Evolutionary conservation across 2,329 filamentous ascomycete genomes (phyloP), one percentile per base, ranked within the genome.

Genomic region (Calonectria naviculata): DNA sequence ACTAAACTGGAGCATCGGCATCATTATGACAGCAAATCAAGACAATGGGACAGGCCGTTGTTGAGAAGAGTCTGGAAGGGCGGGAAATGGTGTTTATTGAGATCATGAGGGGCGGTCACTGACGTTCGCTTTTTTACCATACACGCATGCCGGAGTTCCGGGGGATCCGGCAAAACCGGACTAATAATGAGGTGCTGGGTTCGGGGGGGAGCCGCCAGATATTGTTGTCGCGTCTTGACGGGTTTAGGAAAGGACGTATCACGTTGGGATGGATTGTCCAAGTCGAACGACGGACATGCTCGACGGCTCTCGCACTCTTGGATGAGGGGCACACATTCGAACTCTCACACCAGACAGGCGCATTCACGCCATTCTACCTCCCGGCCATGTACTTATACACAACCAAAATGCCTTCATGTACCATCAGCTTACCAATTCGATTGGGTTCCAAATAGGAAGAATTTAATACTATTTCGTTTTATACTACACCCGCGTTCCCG

Each of bases 61-160:
- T 65, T 28, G 21, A 34, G 42, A 44, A 47, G 19, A 52, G 36
- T 34, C n/a, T 38, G 46, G 67, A 26, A 26, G 52, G 44, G 61
- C n/a, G 36, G 67, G 44, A 36, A 36, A 41, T n/a, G 68, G 62
- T 66, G 56, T 71, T 71, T 42, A 67, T 71, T 46, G 38, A 67
- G 42, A 67, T 41, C 58, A 63, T 44, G 44, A 38, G 58, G 47
- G 64, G 47, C 56, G 60, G 49, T 49, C 62, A 41, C 52, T 60
- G 26, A 71, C 69, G 67, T 66, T 68, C 69, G 65, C 60, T 71
- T 68, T 68, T 70, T 68, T 68, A 47, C 44, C 46, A 70, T 65
- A 54, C 26, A 31, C 61, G 28, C 65, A 68, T 68, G 65, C 69
- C 47, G 69, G 65, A 68, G 69, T 68, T 71, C 65, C 49, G 68